These are phyloP conservation scores for Cryphonectria japonica DNA, from an alignment of 2,329 filamentous ascomycete species.

Conservation along the genomic window DNA sequence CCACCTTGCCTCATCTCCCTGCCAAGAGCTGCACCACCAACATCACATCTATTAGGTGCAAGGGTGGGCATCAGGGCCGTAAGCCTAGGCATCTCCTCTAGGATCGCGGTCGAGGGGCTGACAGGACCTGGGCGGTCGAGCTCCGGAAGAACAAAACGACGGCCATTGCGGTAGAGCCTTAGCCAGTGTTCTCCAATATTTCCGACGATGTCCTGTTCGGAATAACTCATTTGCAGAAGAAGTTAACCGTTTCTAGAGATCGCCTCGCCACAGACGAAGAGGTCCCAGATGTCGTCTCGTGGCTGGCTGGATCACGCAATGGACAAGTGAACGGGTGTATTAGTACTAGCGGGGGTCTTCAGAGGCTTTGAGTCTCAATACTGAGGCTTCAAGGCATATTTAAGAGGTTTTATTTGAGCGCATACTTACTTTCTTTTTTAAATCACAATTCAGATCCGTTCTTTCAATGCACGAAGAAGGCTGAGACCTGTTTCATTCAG, in stretches of 20 bases:
- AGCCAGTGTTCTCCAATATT: conserved; percentile 63
- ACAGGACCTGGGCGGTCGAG: conserved; percentile 64
- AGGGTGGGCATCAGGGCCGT: conserved; percentile 49
- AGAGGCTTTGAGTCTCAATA: conserved; percentile 31
- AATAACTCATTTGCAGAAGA: conserved; percentile 53
- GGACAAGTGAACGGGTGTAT: conserved; percentile 58
- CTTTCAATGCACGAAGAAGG: too few relatives aligned
- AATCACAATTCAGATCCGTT: not conserved
- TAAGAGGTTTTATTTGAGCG: too few relatives aligned
- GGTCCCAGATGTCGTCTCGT: conserved; percentile 59
- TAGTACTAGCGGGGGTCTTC: conserved; percentile 53
- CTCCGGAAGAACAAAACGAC: conserved; percentile 60
- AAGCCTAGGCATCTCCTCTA: conserved; percentile 58
- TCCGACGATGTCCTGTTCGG: conserved; percentile 54
- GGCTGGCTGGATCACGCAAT: conserved; percentile 54
- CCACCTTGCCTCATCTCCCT: conserved; percentile 54
- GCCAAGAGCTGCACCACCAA: conserved; percentile 58
- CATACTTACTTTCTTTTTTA: too few relatives aligned
- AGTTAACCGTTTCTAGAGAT: conserved; percentile 54
- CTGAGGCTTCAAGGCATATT: not conserved
- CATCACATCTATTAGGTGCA: conserved; percentile 59
- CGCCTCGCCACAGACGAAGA: conserved; percentile 57
- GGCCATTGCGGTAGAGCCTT: conserved; percentile 64
- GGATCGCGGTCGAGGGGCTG: conserved; percentile 63
- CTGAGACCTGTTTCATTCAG: too few relatives aligned